Evolutionary conservation across 169 alveolate species (phyloP).

Genomic region (Eimeria brunetti): DNA sequence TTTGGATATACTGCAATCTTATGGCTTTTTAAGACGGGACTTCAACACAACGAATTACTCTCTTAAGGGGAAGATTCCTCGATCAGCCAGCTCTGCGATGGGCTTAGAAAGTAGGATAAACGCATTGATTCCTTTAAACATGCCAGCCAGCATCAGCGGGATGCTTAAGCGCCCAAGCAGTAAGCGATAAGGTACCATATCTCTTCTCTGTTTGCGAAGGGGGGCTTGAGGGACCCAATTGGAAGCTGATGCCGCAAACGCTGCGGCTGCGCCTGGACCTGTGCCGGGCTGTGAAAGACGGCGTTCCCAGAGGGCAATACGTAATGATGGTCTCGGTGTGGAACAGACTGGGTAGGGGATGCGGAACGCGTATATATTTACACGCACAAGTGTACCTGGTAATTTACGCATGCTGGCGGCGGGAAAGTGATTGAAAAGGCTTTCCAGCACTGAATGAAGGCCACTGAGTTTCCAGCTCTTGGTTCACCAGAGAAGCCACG

Average conservation of each 20-base stretch:
- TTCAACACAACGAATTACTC: constrained; percentile 54
- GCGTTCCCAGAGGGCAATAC: constrained; percentile 87
- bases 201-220: constrained; percentile 37
- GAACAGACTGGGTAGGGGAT: constrained; percentile 82
- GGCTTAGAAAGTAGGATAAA: constrained; percentile 44
- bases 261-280: constrained; percentile 83
- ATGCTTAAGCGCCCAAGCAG: background rate
- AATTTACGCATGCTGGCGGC: background rate
- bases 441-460: background rate
- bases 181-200: background rate
- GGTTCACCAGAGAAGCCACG: background rate
- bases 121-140: background rate
- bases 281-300: constrained; percentile 87
- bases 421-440: background rate
- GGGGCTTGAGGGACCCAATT: constrained; percentile 52
- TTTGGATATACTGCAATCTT: constrained; percentile 39
- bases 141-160: background rate
- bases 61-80: constrained; percentile 48
- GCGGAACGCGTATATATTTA: background rate
- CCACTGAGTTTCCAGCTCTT: background rate
- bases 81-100: constrained; percentile 49
- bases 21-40: constrained; percentile 51
- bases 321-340: constrained; percentile 84
- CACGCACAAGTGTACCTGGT: background rate
- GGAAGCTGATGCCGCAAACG: constrained; percentile 71